A percentile compares a stretch with the other conserved stretches of the same genome.
phyloP scores from a whole-genome alignment of 73 alveolate genomes.

The Tetrahymena thermophila region DNA sequence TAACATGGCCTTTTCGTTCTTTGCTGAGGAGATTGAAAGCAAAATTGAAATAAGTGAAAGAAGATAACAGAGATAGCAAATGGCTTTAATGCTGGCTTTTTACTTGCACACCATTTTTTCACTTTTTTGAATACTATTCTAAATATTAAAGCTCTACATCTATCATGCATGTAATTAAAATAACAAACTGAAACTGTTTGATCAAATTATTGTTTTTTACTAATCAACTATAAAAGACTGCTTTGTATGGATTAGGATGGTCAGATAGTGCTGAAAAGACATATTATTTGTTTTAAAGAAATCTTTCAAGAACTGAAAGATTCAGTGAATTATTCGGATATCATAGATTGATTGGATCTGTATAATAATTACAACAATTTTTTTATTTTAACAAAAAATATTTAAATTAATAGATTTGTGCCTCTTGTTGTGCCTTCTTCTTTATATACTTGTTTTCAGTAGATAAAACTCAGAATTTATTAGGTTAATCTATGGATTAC shows the following conservation, averaged over 20 bases:
- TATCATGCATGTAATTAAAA: not conserved
- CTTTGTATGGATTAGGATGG: not conserved
- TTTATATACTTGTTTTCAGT: constrained; percentile 2
- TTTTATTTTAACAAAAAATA: not conserved
- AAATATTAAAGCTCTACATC: not conserved
- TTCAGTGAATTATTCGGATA: constrained; percentile 10
- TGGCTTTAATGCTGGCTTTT: not conserved
- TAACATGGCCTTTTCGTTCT: not conserved
- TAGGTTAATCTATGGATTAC: not conserved
- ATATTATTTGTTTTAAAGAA: constrained; percentile 21
- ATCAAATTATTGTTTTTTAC: not conserved
- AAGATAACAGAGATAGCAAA: not conserved
- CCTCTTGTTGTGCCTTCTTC: not conserved
- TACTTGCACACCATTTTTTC: not conserved
- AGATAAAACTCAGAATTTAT: not conserved
- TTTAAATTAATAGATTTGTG: not conserved
- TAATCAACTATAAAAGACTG: not conserved
- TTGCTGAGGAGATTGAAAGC: not conserved
- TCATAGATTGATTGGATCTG: constrained; percentile 23
- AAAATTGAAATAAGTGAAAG: not conserved
- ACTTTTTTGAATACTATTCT: not conserved
- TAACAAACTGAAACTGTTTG: not conserved
- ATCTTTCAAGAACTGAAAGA: constrained; percentile 23
- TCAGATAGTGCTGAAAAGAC: not conserved
- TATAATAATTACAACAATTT: not conserved